Evolutionary conservation across 139 green algal genomes (phyloP).

Genomic region (Chlamydomonas incerta): DNA sequence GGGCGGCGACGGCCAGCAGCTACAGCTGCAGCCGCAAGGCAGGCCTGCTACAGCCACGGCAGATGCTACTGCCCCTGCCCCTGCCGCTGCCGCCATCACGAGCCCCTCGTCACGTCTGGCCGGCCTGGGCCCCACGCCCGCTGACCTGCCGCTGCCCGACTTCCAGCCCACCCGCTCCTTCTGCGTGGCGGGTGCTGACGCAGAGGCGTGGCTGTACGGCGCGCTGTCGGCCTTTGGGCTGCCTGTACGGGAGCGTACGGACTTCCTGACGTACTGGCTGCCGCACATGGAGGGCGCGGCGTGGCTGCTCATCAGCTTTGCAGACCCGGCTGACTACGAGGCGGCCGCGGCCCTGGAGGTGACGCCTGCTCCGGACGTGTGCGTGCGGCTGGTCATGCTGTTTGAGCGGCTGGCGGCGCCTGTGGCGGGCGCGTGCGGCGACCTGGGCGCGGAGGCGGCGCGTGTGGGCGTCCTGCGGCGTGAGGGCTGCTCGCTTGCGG

Average conservation of each 20-base stretch:
- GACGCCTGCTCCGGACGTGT: background rate
- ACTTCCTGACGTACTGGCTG: constrained; percentile 12
- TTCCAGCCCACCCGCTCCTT: background rate
- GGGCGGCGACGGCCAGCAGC: no score
- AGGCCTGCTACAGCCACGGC: background rate
- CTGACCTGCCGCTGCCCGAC: constrained; percentile 22
- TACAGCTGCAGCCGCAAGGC: no score
- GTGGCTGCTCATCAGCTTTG: background rate
- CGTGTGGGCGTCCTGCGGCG: constrained; percentile 11
- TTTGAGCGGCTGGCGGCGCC: constrained; percentile 18
- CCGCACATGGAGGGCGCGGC: constrained; percentile 17
- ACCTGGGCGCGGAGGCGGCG: constrained; percentile 1
- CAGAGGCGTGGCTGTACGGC: constrained; percentile 5
- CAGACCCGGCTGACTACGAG: background rate
- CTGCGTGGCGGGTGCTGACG: constrained; percentile 10
- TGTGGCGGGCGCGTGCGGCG: background rate
- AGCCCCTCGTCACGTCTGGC: background rate
- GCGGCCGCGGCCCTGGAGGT: background rate
- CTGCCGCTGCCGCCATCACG: background rate
- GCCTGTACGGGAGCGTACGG: constrained; percentile 3
- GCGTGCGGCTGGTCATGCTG: constrained; percentile 7
- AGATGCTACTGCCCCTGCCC: background rate
- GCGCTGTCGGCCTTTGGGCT: background rate
- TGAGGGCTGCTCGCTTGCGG: background rate
- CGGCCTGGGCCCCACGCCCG: constrained; percentile 14